phyloP scores from a whole-genome alignment of 2,329 filamentous ascomycete genomes.

The Fusarium cicatricum region DNA sequence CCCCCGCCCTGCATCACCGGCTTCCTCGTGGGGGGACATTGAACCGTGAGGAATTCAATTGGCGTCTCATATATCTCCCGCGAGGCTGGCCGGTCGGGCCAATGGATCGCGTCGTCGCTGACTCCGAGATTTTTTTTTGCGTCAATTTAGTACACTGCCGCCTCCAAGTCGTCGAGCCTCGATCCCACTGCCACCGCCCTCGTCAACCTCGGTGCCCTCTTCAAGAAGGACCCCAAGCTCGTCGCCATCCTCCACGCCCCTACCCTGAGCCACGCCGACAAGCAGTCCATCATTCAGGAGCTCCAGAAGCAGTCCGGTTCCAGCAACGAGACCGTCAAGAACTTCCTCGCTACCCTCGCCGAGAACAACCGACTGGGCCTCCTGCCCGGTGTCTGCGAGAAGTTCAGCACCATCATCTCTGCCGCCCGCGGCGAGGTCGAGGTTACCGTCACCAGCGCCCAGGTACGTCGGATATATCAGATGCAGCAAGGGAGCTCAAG shows the following conservation, averaged over 20 bases:
- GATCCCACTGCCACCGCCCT: constrained; percentile 87
- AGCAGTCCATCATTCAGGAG: constrained; percentile 85
- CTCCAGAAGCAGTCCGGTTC: constrained; percentile 82
- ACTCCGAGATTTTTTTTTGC: constrained; percentile 41
- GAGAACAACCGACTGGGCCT: constrained; percentile 95
- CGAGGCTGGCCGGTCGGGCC: constrained; percentile 20
- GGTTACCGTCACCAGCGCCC: constrained; percentile 87
- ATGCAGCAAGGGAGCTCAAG: background rate
- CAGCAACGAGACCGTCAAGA: constrained; percentile 86
- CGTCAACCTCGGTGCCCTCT: constrained; percentile 71
- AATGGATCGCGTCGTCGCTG: constrained; percentile 39
- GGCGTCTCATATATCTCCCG: constrained; percentile 26
- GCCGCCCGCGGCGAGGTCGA: constrained; percentile 93
- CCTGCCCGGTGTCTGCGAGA: constrained; percentile 82
- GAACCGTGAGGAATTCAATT: constrained; percentile 28
- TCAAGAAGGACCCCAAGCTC: constrained; percentile 88
- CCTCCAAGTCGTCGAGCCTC: constrained; percentile 85
- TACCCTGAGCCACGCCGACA: constrained; percentile 80
- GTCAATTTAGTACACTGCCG: constrained; percentile 86
- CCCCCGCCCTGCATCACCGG: constrained; percentile 4
- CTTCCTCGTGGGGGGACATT: background rate
- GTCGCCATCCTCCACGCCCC: constrained; percentile 78
- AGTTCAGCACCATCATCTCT: constrained; percentile 88
- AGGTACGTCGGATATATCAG: constrained; percentile 64
- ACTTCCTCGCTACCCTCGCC: constrained; percentile 89